Base-by-base conservation (phyloP, 1,139 yeast species). In the Candida sanyaensis region DNA sequence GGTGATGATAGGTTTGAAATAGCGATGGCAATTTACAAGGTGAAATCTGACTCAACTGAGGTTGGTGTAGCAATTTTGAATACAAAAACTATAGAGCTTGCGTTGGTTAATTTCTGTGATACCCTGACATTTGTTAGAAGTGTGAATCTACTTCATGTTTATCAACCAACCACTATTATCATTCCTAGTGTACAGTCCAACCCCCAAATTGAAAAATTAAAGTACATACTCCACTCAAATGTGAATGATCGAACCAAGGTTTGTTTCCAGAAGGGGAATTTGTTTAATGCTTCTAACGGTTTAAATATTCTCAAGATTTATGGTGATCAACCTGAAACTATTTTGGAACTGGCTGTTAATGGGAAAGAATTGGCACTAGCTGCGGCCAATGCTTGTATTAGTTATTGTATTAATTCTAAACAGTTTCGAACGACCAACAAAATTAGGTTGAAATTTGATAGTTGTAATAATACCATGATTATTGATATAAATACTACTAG, bases 81-180 rank as follows among this genome's bases (percentile, higher is more conserved):
- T 27, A 36, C 46, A 11, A 43, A 38, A 37, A 47, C 48, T 8
- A 17, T 37, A 32, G 71, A 66, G 42, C 51, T 76, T 46, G 55
- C 53, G 3, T 47, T 71, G 13, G 61, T 69, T 3, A 69, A 64
- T 11, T 64, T 71, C 32, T 56, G 64, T 21, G 81, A 77, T 52
- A 68, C 81, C 0, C 78, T 70, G 53, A 74, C 79, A 0, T 75
- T 65, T 52, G 75, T 74, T 1, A 59, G 79, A 44, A 71, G 79
- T 0, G 58, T 77, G 8, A 76, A 77, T 51, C 73, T 71, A 49
- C 45, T 76, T 0, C 65, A 66, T 23, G 63, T 74, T 2, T 63
- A 61, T 47, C 61, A 61, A 30, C 77, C 80, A 0, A 56, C 69
- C 1, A 73, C 67, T 34, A 62, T 74, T 2, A 48, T 73, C 4